phyloP scores from a whole-genome alignment of 2,329 filamentous ascomycete genomes.

The Clarireedia paspali region DNA sequence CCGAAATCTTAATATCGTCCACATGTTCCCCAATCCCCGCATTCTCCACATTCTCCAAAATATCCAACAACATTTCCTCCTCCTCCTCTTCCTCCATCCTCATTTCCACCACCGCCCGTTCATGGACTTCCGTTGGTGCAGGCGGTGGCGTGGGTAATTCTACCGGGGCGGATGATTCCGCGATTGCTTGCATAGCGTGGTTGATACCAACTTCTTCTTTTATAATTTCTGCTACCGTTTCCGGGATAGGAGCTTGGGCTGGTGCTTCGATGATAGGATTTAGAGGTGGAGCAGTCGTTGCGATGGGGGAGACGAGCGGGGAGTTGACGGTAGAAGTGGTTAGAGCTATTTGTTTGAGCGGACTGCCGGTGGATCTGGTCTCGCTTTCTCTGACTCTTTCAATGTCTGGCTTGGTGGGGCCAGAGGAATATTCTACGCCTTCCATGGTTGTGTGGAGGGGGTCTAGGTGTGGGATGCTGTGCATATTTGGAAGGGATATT shows the following conservation, averaged over 20 bases:
- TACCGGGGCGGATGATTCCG: conserved; percentile 9
- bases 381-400: conserved; percentile 14
- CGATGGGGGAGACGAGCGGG: conserved; percentile 16
- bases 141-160: conserved; percentile 17
- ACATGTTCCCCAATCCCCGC: conserved; percentile 6
- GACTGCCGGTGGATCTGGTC: conserved; percentile 18
- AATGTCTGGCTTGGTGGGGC: conserved; percentile 10
- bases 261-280: not conserved
- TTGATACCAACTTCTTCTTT: conserved; percentile 9
- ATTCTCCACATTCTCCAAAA: conserved; percentile 16
- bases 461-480: conserved; percentile 10
- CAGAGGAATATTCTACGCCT: conserved; percentile 9
- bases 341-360: conserved; percentile 24
- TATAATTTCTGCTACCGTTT: not conserved
- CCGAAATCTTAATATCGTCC: not conserved
- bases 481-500: not conserved
- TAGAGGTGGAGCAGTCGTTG: not conserved
- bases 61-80: conserved; percentile 25
- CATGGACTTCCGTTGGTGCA: conserved; percentile 13
- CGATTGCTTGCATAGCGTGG: conserved; percentile 17
- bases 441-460: conserved; percentile 13
- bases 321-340: conserved; percentile 24
- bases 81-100: conserved; percentile 20
- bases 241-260: not conserved
- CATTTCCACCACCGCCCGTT: conserved; percentile 8